Evolutionary conservation across 352 stramenopile genomes (phyloP), one percentile per base, ranked within the genome.

Genomic region (Phytophthora vignae): DNA sequence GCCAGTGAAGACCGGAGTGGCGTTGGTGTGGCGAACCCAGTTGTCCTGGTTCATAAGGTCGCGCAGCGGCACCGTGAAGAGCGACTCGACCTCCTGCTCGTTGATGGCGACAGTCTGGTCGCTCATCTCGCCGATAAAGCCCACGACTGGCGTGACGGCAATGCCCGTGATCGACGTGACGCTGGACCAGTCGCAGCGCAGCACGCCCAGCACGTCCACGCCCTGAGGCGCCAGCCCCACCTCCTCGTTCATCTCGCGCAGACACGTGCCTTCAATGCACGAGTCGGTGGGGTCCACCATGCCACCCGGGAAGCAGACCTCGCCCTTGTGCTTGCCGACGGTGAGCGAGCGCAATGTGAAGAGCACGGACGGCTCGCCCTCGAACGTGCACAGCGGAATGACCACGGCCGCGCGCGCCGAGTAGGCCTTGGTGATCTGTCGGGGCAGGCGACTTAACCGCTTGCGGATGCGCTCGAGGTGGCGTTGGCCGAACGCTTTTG

Each of bases 181-280:
- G 67, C 96, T 96, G 53, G 87, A 91, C 98, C 98, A 99, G 83
- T 99, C 98, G 72, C 97, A 99, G 48, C 98, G 89, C 40, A 94
- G 71, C 17, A 99, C 91, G 12, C 97, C 98, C 2, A 99, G 83
- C 27, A 99, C 95, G 56, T 96, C 90, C n/a, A 98, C 82, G 15
- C 75, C 73, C 46, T 92, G 79, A 2, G 87, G 76, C 0, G 76
- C 82, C 58, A 99, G 85, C 1, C 94, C 96, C 60, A 99, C 96
- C 79, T 99, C 98, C 81, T 99, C 98, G 54, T 98, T 94, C 96
- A 99, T 98, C 81, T 99, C 98, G 22, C 98, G 87, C 31, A 99
- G 78, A 75, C 96, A 98, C n/a, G 98, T 99, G 63, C 91, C 84
- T 52, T 99, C 91, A 68, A 99, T 99, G 33, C 92, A 98, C 63